Evolutionary conservation across 306 rosid species (phyloP).

Genomic region (Senna siamea): DNA sequence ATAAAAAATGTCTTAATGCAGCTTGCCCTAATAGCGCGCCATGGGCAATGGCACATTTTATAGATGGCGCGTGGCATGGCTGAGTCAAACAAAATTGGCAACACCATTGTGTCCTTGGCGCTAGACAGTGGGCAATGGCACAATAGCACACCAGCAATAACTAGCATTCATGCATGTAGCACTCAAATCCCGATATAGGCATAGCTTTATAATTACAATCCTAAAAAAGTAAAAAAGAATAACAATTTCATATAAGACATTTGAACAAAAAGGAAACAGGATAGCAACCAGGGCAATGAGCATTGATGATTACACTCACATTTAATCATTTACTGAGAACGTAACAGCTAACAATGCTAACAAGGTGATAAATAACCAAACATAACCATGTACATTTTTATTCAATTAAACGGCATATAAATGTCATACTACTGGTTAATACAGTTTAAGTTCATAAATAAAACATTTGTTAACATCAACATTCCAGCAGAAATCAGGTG

Average conservation of each 20-base stretch:
- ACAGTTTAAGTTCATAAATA: constrained; percentile 20
- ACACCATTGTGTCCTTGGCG: no score
- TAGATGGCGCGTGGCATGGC: no score
- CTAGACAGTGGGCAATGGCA: no score
- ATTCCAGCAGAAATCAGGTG: not conserved
- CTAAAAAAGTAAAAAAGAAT: constrained; percentile 9
- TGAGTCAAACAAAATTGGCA: no score
- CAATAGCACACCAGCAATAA: no score
- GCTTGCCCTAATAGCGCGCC: no score
- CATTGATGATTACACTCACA: constrained; percentile 8
- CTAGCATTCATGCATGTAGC: not conserved
- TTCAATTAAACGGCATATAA: constrained; percentile 7
- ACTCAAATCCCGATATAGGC: not conserved
- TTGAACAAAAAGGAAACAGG: constrained; percentile 23
- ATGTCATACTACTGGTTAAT: not conserved
- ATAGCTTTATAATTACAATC: not conserved
- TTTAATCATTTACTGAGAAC: constrained; percentile 33
- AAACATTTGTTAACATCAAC: constrained; percentile 1
- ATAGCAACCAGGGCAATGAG: constrained; percentile 16
- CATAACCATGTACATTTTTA: constrained; percentile 2
- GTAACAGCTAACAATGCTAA: constrained; percentile 11
- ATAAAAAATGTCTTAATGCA: no score
- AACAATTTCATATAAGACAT: not conserved
- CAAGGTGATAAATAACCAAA: constrained; percentile 21
- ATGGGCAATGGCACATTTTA: no score